These are phyloP conservation scores for Penicillium sp. DNA, from an alignment of 2,329 filamentous ascomycete genomes.

Conservation along the genomic window DNA sequence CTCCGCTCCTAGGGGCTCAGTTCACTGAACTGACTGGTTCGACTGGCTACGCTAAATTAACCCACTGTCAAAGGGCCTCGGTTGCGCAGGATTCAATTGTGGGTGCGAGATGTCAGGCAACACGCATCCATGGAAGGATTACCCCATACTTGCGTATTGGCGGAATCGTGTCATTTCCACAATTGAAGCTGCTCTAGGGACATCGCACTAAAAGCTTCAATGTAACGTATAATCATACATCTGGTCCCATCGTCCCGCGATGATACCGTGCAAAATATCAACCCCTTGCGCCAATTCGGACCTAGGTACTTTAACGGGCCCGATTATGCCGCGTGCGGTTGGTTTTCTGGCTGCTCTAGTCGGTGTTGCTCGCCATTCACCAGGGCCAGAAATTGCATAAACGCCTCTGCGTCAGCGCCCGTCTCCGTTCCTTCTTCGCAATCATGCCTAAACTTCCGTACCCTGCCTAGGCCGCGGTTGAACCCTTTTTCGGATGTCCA, in stretches of 20 bases:
- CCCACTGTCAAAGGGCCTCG: background rate
- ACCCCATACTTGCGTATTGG: background rate
- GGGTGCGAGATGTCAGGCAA: background rate
- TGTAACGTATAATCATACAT: slow-evolving; percentile 1
- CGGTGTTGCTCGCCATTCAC: slow-evolving; percentile 22
- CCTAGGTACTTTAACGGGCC: background rate
- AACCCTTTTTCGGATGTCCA: slow-evolving; percentile 46
- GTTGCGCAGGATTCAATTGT: background rate
- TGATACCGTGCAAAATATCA: background rate
- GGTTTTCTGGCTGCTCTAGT: background rate
- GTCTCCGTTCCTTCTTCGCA: slow-evolving; percentile 37
- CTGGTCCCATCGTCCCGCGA: slow-evolving; percentile 12
- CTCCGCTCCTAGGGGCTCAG: slow-evolving; percentile 6
- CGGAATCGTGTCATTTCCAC: background rate
- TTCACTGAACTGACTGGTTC: background rate
- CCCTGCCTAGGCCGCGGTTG: slow-evolving; percentile 41
- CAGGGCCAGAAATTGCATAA: slow-evolving; percentile 38
- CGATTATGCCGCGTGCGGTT: background rate
- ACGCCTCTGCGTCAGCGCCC: slow-evolving; percentile 34
- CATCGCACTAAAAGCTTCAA: background rate
- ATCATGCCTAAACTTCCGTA: slow-evolving; percentile 37
- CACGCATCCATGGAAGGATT: background rate
- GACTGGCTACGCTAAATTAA: slow-evolving; percentile 4
- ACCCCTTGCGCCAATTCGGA: background rate
- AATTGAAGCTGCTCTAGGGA: background rate